Base-by-base conservation (phyloP, 2,329 filamentous ascomycete genomes). In the Fusarium fracticaudum region DNA sequence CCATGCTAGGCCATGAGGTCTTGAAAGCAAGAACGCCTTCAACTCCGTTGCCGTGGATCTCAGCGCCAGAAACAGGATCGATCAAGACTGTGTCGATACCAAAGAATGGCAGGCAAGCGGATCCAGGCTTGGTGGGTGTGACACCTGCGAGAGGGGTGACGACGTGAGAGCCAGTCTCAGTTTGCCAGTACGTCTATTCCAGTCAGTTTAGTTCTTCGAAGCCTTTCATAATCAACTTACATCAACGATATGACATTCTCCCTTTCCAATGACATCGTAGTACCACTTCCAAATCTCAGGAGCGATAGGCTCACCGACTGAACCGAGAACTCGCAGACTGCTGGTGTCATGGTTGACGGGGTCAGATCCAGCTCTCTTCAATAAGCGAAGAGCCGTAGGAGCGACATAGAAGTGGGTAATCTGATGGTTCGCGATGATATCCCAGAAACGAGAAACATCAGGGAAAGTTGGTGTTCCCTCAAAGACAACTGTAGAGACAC, bases 271-370 rank as follows among this genome's bases (percentile, higher is more conserved):
- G 73, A 92, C 89, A 82, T 98, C 94, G 81, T 94, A 94, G 84
- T 98, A 98, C 95, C 95, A 98, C 85, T 97, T 98, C 95, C 95
- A 98, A 58, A 98, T 92, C 83, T 98, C 95, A 18, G 95, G 93
- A n/a, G 95, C 95, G 78, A 98, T 98, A 24, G 95, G 95, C 85
- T 98, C 95, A 73, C 95, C 95, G 55, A 98, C 95, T 14, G 95
- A 97, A 59, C 95, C 95, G 33, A 98, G 87, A 13, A 98, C 91
- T 80, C 95, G 89, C 66, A 98, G 88, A 76, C 92, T 90, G 83
- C 92, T 91, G 92, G 98, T 95, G 79, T 94, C 85, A 79, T 92
- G 90, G 4, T 67, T 41, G 84, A 94, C 93, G 79, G 95, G 93
- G 77, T 97, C 89, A 80, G 97, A 91, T 64, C 95, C 95, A 41